Evolutionary conservation across 2,329 filamentous ascomycete genomes (phyloP).

Genomic region (Cercospora berteroae): DNA sequence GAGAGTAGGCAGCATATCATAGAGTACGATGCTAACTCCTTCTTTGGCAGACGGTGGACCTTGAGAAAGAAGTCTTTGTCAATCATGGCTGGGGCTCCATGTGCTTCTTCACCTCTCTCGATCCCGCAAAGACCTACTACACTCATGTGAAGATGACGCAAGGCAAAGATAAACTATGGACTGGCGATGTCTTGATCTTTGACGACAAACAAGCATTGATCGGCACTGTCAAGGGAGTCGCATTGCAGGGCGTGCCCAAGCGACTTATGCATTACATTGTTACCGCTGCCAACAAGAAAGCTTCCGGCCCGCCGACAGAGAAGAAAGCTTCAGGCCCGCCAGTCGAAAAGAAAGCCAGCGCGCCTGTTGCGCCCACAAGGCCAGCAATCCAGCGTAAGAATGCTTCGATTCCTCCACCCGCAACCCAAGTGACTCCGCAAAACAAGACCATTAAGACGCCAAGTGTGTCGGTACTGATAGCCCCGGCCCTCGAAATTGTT

Average conservation of each 20-base stretch:
- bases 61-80: slow-evolving; percentile 36
- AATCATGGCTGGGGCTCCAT: slow-evolving; percentile 38
- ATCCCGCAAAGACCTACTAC: slow-evolving; percentile 32
- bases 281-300: slow-evolving; percentile 21
- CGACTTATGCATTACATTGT: slow-evolving; percentile 26
- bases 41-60: slow-evolving; percentile 22
- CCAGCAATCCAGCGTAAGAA: neutral
- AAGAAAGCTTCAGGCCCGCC: slow-evolving; percentile 13
- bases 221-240: slow-evolving; percentile 33
- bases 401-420: neutral
- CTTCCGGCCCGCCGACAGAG: neutral
- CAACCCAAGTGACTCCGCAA: neutral
- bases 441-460: neutral
- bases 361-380: neutral
- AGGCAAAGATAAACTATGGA: slow-evolving; percentile 36
- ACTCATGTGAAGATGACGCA: slow-evolving; percentile 34
- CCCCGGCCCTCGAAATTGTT: slow-evolving; percentile 27
- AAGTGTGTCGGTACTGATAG: neutral
- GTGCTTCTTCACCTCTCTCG: slow-evolving; percentile 31
- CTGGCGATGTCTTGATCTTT: slow-evolving; percentile 39
- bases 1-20: neutral
- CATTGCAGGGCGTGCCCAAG: slow-evolving; percentile 25
- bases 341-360: neutral
- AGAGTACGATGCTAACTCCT: neutral
- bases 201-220: slow-evolving; percentile 30